Conservation (phyloP, 179 eudicot species). For the Beta macrorhiza region DNA sequence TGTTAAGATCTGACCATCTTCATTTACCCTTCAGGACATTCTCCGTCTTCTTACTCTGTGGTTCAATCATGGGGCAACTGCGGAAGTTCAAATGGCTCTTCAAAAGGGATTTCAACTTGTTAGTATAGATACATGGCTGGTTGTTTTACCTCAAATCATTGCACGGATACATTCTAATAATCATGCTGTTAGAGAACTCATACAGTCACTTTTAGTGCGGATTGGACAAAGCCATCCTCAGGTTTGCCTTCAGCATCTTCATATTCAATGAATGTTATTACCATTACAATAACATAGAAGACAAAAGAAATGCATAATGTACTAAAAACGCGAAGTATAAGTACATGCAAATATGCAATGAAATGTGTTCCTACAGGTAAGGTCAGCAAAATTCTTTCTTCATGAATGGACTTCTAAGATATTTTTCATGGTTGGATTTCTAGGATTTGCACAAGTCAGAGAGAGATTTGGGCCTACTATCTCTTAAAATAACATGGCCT, state of each 20-base stretch:
- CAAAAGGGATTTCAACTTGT: slow-evolving; percentile 82
- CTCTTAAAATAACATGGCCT: neutral
- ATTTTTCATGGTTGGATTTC: neutral
- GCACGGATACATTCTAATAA: slow-evolving; percentile 96
- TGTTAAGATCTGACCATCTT: neutral
- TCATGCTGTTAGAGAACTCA: slow-evolving; percentile 84
- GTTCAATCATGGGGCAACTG: slow-evolving; percentile 95
- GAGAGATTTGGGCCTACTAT: neutral
- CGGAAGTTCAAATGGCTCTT: slow-evolving; percentile 87
- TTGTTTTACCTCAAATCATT: slow-evolving; percentile 93
- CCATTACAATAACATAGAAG: neutral
- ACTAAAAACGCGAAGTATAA: neutral
- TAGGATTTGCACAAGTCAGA: neutral
- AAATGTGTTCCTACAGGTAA: no score
- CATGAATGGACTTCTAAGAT: no score
- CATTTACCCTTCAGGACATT: slow-evolving; percentile 60
- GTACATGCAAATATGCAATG: neutral
- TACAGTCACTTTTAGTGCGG: slow-evolving; percentile 89
- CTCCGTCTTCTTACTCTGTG: slow-evolving; percentile 95
- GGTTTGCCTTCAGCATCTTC: slow-evolving; percentile 43
- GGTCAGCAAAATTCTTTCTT: no score
- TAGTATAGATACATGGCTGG: slow-evolving; percentile 97
- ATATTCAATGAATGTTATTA: neutral
- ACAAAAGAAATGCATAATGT: neutral
- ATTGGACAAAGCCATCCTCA: slow-evolving; percentile 96